These are phyloP conservation scores for Multifurca ochricompacta DNA, from an alignment of 768 basidiomycete genomes.

Conservation along the genomic window DNA sequence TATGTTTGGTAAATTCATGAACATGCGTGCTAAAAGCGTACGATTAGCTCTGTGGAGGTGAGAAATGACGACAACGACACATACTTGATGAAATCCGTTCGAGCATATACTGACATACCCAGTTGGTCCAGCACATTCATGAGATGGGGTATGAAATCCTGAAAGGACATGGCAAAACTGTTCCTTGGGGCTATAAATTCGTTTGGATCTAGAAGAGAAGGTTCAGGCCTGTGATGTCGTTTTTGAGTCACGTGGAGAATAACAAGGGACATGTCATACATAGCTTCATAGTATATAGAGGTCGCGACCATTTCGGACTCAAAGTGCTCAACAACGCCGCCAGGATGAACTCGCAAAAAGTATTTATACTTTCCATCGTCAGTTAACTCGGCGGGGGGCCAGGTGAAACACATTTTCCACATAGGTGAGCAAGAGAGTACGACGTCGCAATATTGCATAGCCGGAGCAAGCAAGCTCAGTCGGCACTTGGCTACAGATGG, in stretches of 20 bases:
- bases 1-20: slow-evolving; percentile 63
- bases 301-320: slow-evolving; percentile 75
- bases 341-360: slow-evolving; percentile 75
- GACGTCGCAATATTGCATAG: slow-evolving; percentile 74
- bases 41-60: background rate
- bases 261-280: slow-evolving; percentile 40
- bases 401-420: slow-evolving; percentile 70
- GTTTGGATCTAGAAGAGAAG: slow-evolving; percentile 64
- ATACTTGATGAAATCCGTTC: slow-evolving; percentile 76
- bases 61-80: slow-evolving; percentile 26
- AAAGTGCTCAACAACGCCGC: slow-evolving; percentile 81
- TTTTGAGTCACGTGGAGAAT: background rate
- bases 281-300: slow-evolving; percentile 77
- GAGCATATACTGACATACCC: slow-evolving; percentile 75
- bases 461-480: slow-evolving; percentile 64
- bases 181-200: slow-evolving; percentile 77
- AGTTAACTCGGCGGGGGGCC: slow-evolving; percentile 66
- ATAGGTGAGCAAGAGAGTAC: slow-evolving; percentile 59
- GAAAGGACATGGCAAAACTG: slow-evolving; percentile 77
- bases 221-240: slow-evolving; percentile 57
- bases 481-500: slow-evolving; percentile 71
- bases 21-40: slow-evolving; percentile 56
- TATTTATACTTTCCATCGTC: slow-evolving; percentile 72
- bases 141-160: slow-evolving; percentile 73
- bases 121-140: slow-evolving; percentile 78